Conservation (phyloP, 352 stramenopile genomes). For the Phytophthora pseudosyringae region DNA sequence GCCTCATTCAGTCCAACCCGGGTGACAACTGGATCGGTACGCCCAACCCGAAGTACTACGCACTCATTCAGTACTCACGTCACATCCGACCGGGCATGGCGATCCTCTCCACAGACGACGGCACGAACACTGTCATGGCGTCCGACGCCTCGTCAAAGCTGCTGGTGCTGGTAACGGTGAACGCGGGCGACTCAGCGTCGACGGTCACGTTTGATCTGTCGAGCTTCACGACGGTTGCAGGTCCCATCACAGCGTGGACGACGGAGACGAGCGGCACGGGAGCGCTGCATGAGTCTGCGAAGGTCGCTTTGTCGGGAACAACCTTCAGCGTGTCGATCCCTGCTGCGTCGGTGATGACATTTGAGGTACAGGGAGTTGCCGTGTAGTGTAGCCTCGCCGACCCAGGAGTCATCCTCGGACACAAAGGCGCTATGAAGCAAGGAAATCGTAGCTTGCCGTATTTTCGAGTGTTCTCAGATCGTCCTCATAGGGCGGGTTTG, state of each 20-base stretch:
- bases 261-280: slow-evolving; percentile 51
- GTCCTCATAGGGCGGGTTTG: too few species aligned
- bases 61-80: slow-evolving; percentile 59
- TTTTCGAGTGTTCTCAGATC: too few species aligned
- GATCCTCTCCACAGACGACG: slow-evolving; percentile 46
- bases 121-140: slow-evolving; percentile 50
- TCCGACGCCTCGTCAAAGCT: slow-evolving; percentile 36
- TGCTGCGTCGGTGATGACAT: slow-evolving; percentile 48
- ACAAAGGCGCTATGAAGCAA: too few species aligned
- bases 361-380: slow-evolving; percentile 39
- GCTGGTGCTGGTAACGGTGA: slow-evolving; percentile 57
- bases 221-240: slow-evolving; percentile 21
- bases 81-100: slow-evolving; percentile 66
- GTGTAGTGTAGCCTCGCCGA: not conserved
- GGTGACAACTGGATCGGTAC: slow-evolving; percentile 42
- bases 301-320: slow-evolving; percentile 33
- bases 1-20: slow-evolving; percentile 51
- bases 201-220: slow-evolving; percentile 49
- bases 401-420: too few species aligned
- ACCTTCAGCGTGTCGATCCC: slow-evolving; percentile 41
- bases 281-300: slow-evolving; percentile 42
- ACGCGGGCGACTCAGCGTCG: slow-evolving; percentile 29
- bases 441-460: too few species aligned
- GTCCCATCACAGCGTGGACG: slow-evolving; percentile 44
- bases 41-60: slow-evolving; percentile 59